Evolutionary conservation across 2,329 filamentous ascomycete species (phyloP).

Genomic region (Apiospora pterosperma): DNA sequence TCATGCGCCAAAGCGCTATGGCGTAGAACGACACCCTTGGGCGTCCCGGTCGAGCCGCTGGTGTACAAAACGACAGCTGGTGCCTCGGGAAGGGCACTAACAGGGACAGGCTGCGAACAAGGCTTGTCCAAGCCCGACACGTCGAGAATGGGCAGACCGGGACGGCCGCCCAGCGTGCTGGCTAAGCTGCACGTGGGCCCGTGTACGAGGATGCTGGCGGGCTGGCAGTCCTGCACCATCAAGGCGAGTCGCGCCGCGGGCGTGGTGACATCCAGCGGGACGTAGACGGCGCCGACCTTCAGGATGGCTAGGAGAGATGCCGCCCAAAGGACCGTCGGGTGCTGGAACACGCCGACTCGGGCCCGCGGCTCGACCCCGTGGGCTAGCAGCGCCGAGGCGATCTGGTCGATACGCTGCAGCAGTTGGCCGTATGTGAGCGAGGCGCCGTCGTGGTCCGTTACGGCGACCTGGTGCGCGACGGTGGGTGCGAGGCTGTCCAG

Average conservation of each 20-base stretch:
- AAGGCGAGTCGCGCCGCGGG: conserved; percentile 20
- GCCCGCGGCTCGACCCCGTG: not conserved
- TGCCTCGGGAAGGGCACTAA: not conserved
- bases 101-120: not conserved
- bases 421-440: conserved; percentile 1
- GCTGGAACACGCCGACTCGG: conserved; percentile 4
- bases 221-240: conserved; percentile 24
- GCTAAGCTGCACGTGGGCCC: not conserved
- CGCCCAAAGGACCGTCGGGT: not conserved
- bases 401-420: not conserved
- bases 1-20: conserved; percentile 25
- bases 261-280: conserved; percentile 30
- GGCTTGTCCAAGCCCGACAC: not conserved
- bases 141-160: conserved; percentile 4
- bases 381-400: not conserved
- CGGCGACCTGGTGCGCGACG: not conserved
- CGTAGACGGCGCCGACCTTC: conserved; percentile 24
- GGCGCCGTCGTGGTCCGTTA: not conserved
- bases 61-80: conserved; percentile 20
- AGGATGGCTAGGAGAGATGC: conserved; percentile 21
- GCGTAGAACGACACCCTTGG: conserved; percentile 31
- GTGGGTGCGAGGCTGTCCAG: not conserved
- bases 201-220: conserved; percentile 24
- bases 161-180: not conserved
- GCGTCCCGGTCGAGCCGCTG: conserved; percentile 17